A percentile compares a stretch with the other conserved stretches of the same genome.
Conservation (phyloP, 176 grass and related monocot genomes). For the Elymus sibiricus region DNA sequence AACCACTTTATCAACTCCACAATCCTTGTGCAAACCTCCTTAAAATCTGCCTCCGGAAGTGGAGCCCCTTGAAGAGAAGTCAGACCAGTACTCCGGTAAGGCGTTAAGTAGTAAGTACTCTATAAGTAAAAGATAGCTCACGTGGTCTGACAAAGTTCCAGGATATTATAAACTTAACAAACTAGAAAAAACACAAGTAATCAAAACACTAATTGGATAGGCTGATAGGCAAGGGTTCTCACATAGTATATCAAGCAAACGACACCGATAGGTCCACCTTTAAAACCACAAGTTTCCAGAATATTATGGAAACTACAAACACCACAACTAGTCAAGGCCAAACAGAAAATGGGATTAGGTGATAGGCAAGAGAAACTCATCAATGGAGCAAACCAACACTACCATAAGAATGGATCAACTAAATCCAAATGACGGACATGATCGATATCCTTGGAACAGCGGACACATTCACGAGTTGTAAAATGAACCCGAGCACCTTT, state of each 20-base stretch:
- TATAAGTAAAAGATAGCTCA: too few species aligned
- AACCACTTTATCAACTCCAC: background rate
- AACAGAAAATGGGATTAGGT: background rate
- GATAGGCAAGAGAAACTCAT: too few species aligned
- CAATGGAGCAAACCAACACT: background rate
- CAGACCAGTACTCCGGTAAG: background rate
- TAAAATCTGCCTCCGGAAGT: too few species aligned
- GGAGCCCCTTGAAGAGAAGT: background rate
- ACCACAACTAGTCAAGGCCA: background rate
- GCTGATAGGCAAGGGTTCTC: too few species aligned
- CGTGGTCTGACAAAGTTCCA: too few species aligned
- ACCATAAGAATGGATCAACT: background rate
- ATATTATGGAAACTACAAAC: background rate
- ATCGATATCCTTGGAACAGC: rapidly evolving
- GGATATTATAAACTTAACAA: too few species aligned
- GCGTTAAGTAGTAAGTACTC: too few species aligned
- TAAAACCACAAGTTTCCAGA: background rate
- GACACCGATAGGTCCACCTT: background rate
- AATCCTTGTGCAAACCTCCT: too few species aligned
- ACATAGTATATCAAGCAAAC: too few species aligned
- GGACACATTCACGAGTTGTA: background rate
- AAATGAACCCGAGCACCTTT: background rate
- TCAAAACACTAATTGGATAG: too few species aligned
- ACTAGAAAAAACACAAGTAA: too few species aligned
- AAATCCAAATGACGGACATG: background rate